Evolutionary conservation across 495 filamentous ascomycete genomes (phyloP).

Genomic region (Letharia columbiana): DNA sequence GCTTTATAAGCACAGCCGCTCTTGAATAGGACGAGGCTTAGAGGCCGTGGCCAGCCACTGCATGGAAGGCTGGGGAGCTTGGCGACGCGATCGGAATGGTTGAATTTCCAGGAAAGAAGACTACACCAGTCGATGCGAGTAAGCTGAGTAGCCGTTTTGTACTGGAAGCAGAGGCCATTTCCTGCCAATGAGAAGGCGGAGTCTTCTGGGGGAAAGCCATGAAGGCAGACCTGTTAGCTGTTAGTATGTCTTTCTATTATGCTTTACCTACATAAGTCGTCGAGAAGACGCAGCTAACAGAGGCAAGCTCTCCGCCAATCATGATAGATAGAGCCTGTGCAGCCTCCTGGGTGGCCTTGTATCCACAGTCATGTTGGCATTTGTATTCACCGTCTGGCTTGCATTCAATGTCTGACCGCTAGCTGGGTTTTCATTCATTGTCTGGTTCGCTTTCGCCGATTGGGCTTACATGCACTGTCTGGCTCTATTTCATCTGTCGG

Average conservation of each 20-base stretch:
- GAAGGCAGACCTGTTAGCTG: background rate
- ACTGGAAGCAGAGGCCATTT: background rate
- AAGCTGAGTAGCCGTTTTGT: background rate
- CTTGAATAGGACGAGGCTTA: background rate
- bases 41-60: background rate
- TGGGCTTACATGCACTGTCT: background rate
- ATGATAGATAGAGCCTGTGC: background rate
- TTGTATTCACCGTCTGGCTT: background rate
- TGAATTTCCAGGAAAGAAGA: background rate
- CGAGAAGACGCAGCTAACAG: background rate
- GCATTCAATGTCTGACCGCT: background rate
- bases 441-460: background rate
- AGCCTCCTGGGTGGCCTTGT: background rate
- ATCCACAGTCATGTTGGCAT: background rate
- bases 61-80: background rate
- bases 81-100: background rate
- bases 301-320: too few species aligned
- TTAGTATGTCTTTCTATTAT: background rate
- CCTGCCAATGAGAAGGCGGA: background rate
- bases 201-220: background rate
- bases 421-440: background rate
- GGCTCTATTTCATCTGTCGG: background rate
- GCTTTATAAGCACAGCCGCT: background rate
- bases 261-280: background rate
- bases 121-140: background rate